Evolutionary conservation across 2,329 filamentous ascomycete species (phyloP).

Genomic region (Sarocladiaceae sp.): DNA sequence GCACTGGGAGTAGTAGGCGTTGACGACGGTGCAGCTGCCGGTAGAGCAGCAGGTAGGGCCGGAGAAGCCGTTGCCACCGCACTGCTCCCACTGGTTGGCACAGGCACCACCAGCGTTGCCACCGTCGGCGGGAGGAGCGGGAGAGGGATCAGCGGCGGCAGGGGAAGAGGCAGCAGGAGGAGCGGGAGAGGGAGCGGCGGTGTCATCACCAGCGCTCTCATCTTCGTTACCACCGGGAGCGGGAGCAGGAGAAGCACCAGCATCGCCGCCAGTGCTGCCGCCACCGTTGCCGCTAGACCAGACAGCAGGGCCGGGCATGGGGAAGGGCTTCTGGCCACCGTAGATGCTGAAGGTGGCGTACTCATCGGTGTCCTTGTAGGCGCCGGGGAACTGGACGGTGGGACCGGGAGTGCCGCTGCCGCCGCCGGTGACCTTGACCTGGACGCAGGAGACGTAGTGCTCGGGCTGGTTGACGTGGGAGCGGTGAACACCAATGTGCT

Average conservation of each 20-base stretch:
- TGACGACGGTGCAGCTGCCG: conserved; percentile 14
- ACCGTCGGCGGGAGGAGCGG: background rate
- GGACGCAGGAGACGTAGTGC: conserved; percentile 16
- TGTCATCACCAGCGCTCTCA: background rate
- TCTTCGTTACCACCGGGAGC: background rate
- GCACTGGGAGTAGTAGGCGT: conserved; percentile 17
- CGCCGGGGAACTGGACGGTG: conserved; percentile 24
- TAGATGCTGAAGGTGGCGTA: conserved; percentile 19
- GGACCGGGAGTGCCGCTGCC: conserved; percentile 15
- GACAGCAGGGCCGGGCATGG: conserved; percentile 17
- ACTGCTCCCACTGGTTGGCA: conserved; percentile 4
- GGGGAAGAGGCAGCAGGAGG: background rate
- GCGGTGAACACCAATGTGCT: conserved; percentile 25
- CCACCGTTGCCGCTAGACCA: conserved; percentile 11
- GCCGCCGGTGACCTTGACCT: conserved; percentile 16
- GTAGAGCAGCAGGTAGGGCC: conserved; percentile 16
- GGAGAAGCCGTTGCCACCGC: conserved; percentile 15
- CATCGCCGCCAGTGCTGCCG: conserved; percentile 1
- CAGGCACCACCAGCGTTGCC: background rate
- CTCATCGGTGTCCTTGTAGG: conserved; percentile 19
- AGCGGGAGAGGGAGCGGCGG: background rate
- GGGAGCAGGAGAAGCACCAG: background rate
- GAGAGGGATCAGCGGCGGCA: background rate
- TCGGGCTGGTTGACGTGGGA: conserved; percentile 19
- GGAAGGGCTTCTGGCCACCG: conserved; percentile 14